A percentile compares a stretch with the other conserved stretches of the same genome.
phyloP scores from a whole-genome alignment of 768 basidiomycete species.

The Russula sp. region DNA sequence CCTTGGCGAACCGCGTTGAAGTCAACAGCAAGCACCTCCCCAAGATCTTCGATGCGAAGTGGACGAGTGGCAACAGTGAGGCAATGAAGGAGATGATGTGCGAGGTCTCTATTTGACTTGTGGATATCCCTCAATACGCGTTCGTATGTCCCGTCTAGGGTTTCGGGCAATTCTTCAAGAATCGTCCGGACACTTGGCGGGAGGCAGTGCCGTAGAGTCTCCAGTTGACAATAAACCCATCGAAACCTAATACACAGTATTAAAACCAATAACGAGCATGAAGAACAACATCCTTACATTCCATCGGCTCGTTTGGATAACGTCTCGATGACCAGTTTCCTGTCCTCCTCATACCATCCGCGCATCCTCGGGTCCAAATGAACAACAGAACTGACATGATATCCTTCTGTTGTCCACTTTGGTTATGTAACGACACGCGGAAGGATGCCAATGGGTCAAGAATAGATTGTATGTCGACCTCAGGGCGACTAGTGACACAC shows the following conservation, averaged over 20 bases:
- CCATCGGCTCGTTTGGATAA: not conserved
- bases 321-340: not conserved
- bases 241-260: not conserved
- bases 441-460: not conserved
- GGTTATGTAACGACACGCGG: not conserved
- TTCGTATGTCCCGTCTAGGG: not conserved
- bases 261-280: not conserved
- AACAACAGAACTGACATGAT: not conserved
- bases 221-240: not conserved
- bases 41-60: not conserved
- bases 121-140: not conserved
- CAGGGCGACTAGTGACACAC: not conserved
- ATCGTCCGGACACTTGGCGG: not conserved
- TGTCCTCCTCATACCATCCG: not conserved
- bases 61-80: not conserved
- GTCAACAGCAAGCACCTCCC: not conserved
- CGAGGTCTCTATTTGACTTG: not conserved
- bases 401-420: not conserved
- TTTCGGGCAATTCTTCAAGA: not conserved
- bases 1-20: too few relatives aligned
- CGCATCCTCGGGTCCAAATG: not conserved
- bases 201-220: not conserved
- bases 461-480: not conserved
- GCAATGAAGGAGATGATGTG: not conserved
- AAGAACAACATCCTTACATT: not conserved